phyloP scores from a whole-genome alignment of 306 rosid genomes.

The Medicago ruthenica region DNA sequence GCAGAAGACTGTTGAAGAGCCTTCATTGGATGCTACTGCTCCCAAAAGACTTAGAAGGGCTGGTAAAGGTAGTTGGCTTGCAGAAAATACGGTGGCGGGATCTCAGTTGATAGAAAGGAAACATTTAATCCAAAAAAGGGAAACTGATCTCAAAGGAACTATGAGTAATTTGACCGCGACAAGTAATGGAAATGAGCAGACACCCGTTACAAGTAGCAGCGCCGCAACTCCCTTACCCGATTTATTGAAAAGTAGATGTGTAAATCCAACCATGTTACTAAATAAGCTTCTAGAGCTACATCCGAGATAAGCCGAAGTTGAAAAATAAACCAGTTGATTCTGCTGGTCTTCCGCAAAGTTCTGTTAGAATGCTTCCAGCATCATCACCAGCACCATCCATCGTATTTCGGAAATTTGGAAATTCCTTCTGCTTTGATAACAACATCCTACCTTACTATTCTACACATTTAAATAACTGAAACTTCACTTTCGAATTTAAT shows the following conservation, averaged over 20 bases:
- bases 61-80: constrained; percentile 82
- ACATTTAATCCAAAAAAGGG: constrained; percentile 52
- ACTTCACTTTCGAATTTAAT: no score
- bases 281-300: constrained; percentile 66
- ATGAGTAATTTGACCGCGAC: constrained; percentile 40
- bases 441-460: constrained; percentile 11
- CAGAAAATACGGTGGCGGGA: constrained; percentile 50
- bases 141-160: constrained; percentile 53
- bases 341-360: constrained; percentile 58
- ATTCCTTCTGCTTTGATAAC: constrained; percentile 5
- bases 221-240: constrained; percentile 59
- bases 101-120: constrained; percentile 59
- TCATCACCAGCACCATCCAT: constrained; percentile 51
- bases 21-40: constrained; percentile 57
- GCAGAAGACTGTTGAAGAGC: constrained; percentile 67
- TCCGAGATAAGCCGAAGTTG: constrained; percentile 60
- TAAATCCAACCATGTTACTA: constrained; percentile 78
- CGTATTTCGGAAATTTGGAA: constrained; percentile 50
- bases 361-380: constrained; percentile 55
- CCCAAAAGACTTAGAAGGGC: constrained; percentile 64
- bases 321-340: constrained; percentile 57
- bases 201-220: constrained; percentile 41
- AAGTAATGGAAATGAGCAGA: constrained; percentile 59
- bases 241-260: constrained; percentile 66
- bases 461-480: no score